Evolutionary conservation across 495 filamentous ascomycete species (phyloP), one percentile per base, ranked within the genome.

Genomic region (Podospora fimiseda): DNA sequence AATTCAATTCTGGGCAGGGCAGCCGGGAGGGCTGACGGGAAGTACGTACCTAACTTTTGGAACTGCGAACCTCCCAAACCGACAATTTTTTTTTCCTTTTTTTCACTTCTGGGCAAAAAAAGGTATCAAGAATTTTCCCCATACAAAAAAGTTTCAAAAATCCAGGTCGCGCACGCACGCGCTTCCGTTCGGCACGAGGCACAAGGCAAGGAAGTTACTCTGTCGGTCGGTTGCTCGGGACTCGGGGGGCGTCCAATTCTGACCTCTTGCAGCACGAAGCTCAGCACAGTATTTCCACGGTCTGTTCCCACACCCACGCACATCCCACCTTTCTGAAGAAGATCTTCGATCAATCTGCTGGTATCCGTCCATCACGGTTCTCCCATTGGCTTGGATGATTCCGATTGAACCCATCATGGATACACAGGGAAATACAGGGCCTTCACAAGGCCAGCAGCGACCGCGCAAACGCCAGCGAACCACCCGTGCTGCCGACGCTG

Each of bases 371-470:
- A 33, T 33, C 27, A 6, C 27, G 27, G 27, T 33, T 5, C n/a
- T n/a, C 54, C 53, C 54, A 56, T 37, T 50, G 47, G 47, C 53
- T 50, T 42, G 48, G 37, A 16, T 15, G 42, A 47, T 15, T 18
- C 3, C 21, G 51, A 48, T 43, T 22, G 46, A 51, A 54, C 51
- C 53, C 51, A 54, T 19, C 48, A 62, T 62, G 60, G 57, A 62
- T 22, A 14, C 51, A 8, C 45, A 52, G 18, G 56, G 56, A 50
- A 51, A 43, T 46, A 48, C 56, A 43, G 56, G 51, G 42, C 23
- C 51, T 40, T 42, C 62, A 33, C 61, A 53, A 42, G 49, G 53
- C 48, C 62, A 65, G 64, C 55, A 62, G 54, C 65, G 59, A n/a
- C 22, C 52, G 40, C 63, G 63, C 55, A 62, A 64, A 57, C 60